Evolutionary conservation across 371 early-diverging fungal genomes (phyloP).

Genomic region (Haplosporangium sp.): DNA sequence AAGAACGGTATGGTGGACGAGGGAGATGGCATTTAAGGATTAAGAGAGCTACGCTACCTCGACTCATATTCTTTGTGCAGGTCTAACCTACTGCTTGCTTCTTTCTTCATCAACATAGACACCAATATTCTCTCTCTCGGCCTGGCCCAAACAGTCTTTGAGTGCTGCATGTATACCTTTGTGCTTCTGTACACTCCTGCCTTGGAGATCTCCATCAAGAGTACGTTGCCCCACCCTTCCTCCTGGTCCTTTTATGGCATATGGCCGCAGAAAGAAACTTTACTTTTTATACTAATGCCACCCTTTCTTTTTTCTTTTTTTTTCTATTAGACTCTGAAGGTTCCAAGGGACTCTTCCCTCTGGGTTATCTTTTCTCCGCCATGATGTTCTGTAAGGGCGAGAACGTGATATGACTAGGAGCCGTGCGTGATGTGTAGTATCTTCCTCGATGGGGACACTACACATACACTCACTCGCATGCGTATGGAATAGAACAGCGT

Average conservation of each 20-base stretch:
- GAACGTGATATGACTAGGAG: too few relatives aligned
- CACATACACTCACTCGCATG: too few relatives aligned
- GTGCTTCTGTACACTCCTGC: conserved; percentile 83
- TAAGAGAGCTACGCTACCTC: background rate
- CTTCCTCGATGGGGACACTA: too few relatives aligned
- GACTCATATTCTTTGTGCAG: background rate
- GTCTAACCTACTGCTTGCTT: background rate
- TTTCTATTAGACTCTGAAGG: conserved; percentile 5
- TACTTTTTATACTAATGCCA: background rate
- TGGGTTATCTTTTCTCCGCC: conserved; percentile 75
- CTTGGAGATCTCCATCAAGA: conserved; percentile 60
- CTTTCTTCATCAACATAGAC: conserved; percentile 39
- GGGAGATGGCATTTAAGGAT: too few relatives aligned
- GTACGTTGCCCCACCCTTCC: background rate
- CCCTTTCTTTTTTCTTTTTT: background rate
- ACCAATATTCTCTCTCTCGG: conserved; percentile 73
- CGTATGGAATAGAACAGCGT: too few relatives aligned
- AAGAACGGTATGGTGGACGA: conserved; percentile 50
- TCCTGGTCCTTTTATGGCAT: conserved; percentile 2
- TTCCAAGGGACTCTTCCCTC: conserved; percentile 46
- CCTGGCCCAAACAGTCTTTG: conserved; percentile 78
- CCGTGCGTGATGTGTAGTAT: too few relatives aligned
- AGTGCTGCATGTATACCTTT: conserved; percentile 85
- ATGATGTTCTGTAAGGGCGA: conserved; percentile 70
- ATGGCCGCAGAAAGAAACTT: too few relatives aligned